phyloP scores from a whole-genome alignment of 2,329 filamentous ascomycete genomes.

The Clarireedia hainanense region DNA sequence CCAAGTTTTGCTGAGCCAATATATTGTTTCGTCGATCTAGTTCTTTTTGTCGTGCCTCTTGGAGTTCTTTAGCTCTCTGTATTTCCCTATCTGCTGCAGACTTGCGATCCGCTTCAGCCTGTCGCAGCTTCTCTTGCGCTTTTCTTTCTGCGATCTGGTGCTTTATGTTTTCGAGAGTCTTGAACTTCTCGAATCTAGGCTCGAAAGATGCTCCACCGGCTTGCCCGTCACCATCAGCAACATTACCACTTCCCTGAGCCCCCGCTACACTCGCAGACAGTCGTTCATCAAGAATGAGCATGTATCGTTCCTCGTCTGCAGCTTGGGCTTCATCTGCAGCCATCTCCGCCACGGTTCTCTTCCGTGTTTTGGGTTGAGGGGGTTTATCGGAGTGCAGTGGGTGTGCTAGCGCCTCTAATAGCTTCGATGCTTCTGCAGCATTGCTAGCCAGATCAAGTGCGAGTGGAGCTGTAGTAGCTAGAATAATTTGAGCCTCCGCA shows the following conservation, averaged over 20 bases:
- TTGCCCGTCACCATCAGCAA: slow-evolving; percentile 64
- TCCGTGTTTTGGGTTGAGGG: slow-evolving; percentile 79
- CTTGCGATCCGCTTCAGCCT: slow-evolving; percentile 41
- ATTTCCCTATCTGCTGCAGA: slow-evolving; percentile 39
- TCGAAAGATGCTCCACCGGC: slow-evolving; percentile 69
- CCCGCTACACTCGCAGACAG: slow-evolving; percentile 53
- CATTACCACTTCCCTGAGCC: slow-evolving; percentile 48
- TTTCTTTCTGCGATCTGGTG: slow-evolving; percentile 68
- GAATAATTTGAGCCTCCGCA: slow-evolving; percentile 68
- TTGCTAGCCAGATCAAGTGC: slow-evolving; percentile 69
- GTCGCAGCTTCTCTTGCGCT: slow-evolving; percentile 65
- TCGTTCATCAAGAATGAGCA: slow-evolving; percentile 87
- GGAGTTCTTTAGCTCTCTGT: slow-evolving; percentile 32
- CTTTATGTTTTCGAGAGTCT: slow-evolving; percentile 80
- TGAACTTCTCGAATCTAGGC: slow-evolving; percentile 83
- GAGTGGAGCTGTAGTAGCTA: slow-evolving; percentile 66
- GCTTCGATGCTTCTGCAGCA: slow-evolving; percentile 58
- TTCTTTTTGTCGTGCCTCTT: slow-evolving; percentile 27
- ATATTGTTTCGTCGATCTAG: slow-evolving; percentile 25
- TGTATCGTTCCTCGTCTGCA: slow-evolving; percentile 81
- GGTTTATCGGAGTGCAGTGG: slow-evolving; percentile 69
- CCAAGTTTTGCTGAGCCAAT: slow-evolving; percentile 16
- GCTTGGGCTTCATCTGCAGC: slow-evolving; percentile 90
- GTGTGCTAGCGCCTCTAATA: slow-evolving; percentile 66
- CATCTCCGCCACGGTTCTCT: slow-evolving; percentile 90